These are phyloP conservation scores for Avena insularis DNA, from an alignment of 176 grass and related monocot genomes.

Conservation along the genomic window DNA sequence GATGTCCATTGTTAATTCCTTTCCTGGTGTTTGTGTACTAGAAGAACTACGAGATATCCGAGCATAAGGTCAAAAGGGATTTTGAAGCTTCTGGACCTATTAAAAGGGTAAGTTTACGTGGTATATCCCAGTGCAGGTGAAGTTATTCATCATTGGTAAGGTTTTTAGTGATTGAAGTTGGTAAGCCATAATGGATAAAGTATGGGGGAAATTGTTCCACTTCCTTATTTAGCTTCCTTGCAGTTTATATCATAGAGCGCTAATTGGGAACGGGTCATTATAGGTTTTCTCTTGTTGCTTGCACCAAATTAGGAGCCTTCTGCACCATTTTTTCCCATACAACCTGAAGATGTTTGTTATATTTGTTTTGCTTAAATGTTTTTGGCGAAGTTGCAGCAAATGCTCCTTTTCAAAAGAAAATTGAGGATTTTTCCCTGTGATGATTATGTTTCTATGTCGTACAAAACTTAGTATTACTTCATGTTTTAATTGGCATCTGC, in stretches of 20 bases:
- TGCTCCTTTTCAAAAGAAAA: not conserved
- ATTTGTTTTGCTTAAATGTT: not conserved
- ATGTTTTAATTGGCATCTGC: too few species aligned
- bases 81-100: conserved; percentile 90
- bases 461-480: not conserved
- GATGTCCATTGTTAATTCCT: too few species aligned
- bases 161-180: conserved; percentile 33
- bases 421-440: not conserved
- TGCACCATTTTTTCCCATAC: not conserved
- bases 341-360: not conserved
- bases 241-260: conserved; percentile 10
- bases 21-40: not conserved
- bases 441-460: not conserved
- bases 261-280: conserved; percentile 9
- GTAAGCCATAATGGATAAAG: conserved; percentile 20
- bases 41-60: conserved; percentile 73
- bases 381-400: not conserved
- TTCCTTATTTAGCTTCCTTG: not conserved
- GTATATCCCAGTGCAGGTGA: conserved; percentile 51
- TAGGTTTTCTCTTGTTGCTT: conserved; percentile 25
- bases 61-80: conserved; percentile 68
- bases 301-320: conserved; percentile 15
- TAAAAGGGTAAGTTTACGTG: conserved; percentile 78
- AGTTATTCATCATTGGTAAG: conserved; percentile 67
- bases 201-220: not conserved